phyloP scores from a whole-genome alignment of 345 rosid genomes.

The Aethionema arabicum region DNA sequence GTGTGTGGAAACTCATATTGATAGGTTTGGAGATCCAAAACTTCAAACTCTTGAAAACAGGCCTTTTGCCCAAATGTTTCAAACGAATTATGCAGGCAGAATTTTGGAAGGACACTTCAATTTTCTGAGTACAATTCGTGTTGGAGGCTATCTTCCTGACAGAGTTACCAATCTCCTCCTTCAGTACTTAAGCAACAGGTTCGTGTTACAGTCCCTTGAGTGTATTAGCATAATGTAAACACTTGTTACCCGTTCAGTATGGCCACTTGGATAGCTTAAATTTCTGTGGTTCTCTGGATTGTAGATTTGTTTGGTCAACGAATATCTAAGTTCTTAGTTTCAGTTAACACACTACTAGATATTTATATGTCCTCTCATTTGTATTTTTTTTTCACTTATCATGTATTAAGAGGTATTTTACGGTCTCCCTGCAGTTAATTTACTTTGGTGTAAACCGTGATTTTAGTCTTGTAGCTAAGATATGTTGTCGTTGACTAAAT shows the following conservation, averaged over 20 bases:
- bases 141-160: conserved; percentile 95
- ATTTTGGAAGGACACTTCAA: conserved; percentile 93
- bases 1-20: not conserved
- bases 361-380: conserved; percentile 1
- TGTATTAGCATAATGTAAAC: conserved; percentile 15
- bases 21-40: conserved; percentile 95
- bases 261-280: conserved; percentile 7
- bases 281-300: conserved; percentile 5
- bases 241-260: conserved; percentile 11
- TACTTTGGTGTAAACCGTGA: not conserved
- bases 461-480: not conserved
- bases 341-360: not conserved
- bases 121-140: conserved; percentile 68
- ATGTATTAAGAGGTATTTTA: conserved; percentile 5
- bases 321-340: not conserved
- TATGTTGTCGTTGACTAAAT: not conserved
- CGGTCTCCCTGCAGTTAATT: conserved; percentile 1
- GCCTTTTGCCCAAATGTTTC: conserved; percentile 91
- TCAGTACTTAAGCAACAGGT: conserved; percentile 96
- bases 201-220: conserved; percentile 23
- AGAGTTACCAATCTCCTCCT: conserved; percentile 94
- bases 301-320: not conserved
- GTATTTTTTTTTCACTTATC: not conserved
- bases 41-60: conserved; percentile 81
- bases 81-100: conserved; percentile 87